These are phyloP conservation scores for Thamnidium elegans DNA, from an alignment of 192 early-diverging fungal species.

Conservation along the genomic window DNA sequence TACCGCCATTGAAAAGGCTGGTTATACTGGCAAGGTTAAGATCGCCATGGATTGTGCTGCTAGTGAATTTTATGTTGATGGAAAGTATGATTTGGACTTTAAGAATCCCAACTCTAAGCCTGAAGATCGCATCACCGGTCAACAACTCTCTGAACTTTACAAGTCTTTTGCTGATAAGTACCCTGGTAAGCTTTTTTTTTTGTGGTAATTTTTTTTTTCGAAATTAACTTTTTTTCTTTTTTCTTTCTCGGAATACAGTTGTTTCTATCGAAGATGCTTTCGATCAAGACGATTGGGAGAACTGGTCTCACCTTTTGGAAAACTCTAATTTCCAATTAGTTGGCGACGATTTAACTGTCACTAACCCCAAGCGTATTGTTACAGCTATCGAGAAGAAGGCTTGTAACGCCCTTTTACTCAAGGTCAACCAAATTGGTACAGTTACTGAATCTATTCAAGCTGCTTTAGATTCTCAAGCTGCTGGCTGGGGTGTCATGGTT, in stretches of 20 bases:
- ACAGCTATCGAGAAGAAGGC: conserved; percentile 93
- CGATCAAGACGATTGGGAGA: conserved; percentile 98
- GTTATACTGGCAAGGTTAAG: conserved; percentile 93
- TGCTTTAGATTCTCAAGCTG: conserved; percentile 68
- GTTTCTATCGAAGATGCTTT: conserved; percentile 99
- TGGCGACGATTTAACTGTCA: conserved; percentile 97
- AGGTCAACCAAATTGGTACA: conserved; percentile 99
- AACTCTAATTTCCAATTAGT: conserved; percentile 45
- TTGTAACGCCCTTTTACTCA: conserved; percentile 92
- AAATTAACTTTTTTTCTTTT: not conserved
- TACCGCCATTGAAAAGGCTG: conserved; percentile 87
- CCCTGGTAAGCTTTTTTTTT: conserved; percentile 51
- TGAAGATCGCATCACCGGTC: conserved; percentile 69
- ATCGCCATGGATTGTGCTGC: conserved; percentile 98
- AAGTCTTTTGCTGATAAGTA: conserved; percentile 75
- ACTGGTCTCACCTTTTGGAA: conserved; percentile 78
- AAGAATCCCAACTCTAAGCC: conserved; percentile 87
- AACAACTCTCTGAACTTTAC: conserved; percentile 84
- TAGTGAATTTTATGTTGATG: conserved; percentile 97
- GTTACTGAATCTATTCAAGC: conserved; percentile 94
- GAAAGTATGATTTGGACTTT: conserved; percentile 98
- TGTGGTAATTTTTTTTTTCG: conserved; percentile 53
- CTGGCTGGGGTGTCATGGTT: conserved; percentile 99
- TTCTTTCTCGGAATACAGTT: conserved; percentile 38
- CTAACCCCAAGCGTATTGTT: conserved; percentile 91